Base-by-base conservation (phyloP, 331 rosid genomes). In the Rhamnella rubrinervis region DNA sequence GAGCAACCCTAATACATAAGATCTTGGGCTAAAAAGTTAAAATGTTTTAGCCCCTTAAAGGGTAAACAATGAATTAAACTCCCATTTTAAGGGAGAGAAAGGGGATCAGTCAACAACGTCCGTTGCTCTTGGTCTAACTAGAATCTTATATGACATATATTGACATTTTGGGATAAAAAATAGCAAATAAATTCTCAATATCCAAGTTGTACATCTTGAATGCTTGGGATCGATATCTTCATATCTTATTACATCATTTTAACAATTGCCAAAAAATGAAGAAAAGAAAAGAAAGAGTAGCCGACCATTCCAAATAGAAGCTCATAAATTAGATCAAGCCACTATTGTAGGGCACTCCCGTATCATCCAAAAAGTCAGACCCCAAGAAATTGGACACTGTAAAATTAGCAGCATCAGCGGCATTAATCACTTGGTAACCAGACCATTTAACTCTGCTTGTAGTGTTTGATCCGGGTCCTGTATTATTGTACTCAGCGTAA, bases 341-440 rank as follows among this genome's bases (percentile, higher is more conserved):
- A 73, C 81, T 55, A 13, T 40, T n/a, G 47, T 75, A 91, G 50
- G 92, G 85, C 26, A 88, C 90, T 6, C 92, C 92, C 0, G 92
- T 83, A 1, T 21, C 73, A 8, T 86, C 86, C 68, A 89, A 52
- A 92, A 92, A 87, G 73, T 77, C 85, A 7, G 84, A 90, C 9
- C 75, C 71, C 75, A 89, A 60, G 87, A 87, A 85, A 39, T 76
- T 80, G 10, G 75, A 47, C 23, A 71, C 85, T 0, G 96, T 85
- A 67, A 85, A 89, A 44, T 71, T 89, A 15, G 82, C 82, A 0
- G 84, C 93, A 19, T 81, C 90, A 1, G 81, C 71, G 0, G 76
- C 68, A 71, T 78, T 72, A 21, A 87, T 83, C 70, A 85, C 75
- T 28, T 77, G 91, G 65, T 72, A 87, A 0, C 93, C 93, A 0